phyloP scores from a whole-genome alignment of 805 yeast species.

The Myxozyma neglecta region DNA sequence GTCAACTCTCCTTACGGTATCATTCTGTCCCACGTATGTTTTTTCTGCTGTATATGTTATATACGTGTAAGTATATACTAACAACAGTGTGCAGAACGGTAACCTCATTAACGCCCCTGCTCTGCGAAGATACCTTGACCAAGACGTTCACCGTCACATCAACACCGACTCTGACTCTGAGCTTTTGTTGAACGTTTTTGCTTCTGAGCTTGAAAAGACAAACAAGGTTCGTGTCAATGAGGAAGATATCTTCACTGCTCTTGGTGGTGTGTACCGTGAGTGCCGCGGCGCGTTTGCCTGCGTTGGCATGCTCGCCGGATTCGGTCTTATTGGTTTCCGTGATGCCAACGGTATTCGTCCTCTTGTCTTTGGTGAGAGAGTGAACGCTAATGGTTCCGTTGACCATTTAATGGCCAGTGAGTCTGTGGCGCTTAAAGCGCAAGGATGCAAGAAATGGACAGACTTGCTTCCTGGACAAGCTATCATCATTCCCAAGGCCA shows the following conservation, averaged over 20 bases:
- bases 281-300: constrained; percentile 98
- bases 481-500: constrained; percentile 81
- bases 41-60: neutral
- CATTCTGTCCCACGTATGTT: constrained; percentile 62
- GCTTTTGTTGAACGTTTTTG: constrained; percentile 83
- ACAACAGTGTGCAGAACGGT: constrained; percentile 51
- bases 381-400: constrained; percentile 60
- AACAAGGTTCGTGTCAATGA: constrained; percentile 92
- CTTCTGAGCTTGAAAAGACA: constrained; percentile 84
- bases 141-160: constrained; percentile 92
- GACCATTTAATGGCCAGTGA: constrained; percentile 97
- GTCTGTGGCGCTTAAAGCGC: constrained; percentile 91
- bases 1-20: constrained; percentile 97
- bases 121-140: constrained; percentile 78
- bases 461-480: constrained; percentile 96
- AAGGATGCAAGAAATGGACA: constrained; percentile 73
- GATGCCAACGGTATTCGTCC: constrained; percentile 98
- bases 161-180: constrained; percentile 94
- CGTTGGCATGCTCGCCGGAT: constrained; percentile 87
- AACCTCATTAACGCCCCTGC: constrained; percentile 85
- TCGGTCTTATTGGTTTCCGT: constrained; percentile 91
- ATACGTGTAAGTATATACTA: neutral
- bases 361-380: constrained; percentile 78
- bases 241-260: constrained; percentile 82
- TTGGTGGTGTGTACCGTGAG: constrained; percentile 69